Conservation (phyloP, 2,329 filamentous ascomycete species). For the Fusarium torreyae region DNA sequence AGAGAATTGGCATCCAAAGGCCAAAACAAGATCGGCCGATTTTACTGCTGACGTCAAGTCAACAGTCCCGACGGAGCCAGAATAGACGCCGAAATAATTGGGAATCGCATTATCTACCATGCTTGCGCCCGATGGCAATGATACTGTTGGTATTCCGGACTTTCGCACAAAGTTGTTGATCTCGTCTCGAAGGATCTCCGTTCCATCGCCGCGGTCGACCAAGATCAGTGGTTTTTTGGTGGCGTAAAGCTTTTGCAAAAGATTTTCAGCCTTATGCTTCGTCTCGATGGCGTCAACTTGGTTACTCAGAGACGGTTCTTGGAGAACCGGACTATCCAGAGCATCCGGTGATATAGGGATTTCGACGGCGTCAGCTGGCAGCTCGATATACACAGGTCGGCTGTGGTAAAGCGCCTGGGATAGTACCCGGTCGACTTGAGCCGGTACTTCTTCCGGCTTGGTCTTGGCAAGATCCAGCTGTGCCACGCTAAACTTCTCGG, state of each 20-base stretch:
- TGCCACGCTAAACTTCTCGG: constrained; percentile 17
- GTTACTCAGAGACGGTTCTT: accelerated
- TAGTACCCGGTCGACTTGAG: constrained; percentile 1
- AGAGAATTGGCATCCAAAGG: constrained; percentile 23
- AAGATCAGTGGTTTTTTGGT: constrained; percentile 1
- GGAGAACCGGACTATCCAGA: background rate
- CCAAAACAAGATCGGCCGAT: constrained; percentile 18
- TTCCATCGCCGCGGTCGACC: background rate
- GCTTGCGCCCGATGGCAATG: constrained; percentile 1
- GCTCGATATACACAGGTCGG: constrained; percentile 20
- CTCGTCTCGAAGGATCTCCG: background rate
- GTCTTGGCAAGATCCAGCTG: constrained; percentile 12
- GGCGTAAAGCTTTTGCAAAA: background rate
- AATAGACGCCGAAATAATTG: constrained; percentile 24
- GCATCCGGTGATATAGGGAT: background rate
- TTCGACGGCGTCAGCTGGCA: constrained; percentile 3
- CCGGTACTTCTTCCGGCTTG: background rate
- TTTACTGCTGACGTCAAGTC: background rate
- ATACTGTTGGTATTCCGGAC: background rate
- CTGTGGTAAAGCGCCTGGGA: background rate
- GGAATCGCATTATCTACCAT: constrained; percentile 12
- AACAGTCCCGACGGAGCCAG: background rate
- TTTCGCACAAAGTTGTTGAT: background rate
- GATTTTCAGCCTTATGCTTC: too few relatives aligned
- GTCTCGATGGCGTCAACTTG: background rate